Conservation (phyloP, 768 basidiomycete genomes). For the Grammothele lineata region DNA sequence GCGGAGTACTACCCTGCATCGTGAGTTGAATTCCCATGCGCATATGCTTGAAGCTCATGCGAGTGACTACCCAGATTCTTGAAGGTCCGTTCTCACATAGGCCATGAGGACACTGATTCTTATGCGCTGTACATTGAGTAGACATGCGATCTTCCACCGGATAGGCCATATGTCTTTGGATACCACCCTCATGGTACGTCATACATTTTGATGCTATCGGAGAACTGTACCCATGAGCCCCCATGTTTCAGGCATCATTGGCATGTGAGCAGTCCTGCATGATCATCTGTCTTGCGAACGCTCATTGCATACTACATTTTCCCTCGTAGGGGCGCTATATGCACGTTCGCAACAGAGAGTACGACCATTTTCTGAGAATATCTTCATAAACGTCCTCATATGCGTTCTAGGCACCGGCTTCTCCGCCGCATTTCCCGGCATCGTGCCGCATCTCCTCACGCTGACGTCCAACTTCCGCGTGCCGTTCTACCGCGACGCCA, state of each 20-base stretch:
- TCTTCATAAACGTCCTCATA: no score
- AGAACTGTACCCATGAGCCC: no score
- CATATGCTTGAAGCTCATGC: no score
- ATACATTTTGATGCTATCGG: no score
- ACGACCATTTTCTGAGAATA: conserved; percentile 14
- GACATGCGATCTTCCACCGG: conserved; percentile 89
- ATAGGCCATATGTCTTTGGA: conserved; percentile 93
- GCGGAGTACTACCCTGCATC: conserved; percentile 89
- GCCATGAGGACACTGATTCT: background rate
- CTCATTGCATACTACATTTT: background rate
- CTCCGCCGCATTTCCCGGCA: conserved; percentile 84
- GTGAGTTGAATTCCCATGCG: conserved; percentile 48
- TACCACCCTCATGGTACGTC: conserved; percentile 95
- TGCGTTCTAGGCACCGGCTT: conserved; percentile 73
- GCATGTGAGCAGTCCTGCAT: conserved; percentile 64
- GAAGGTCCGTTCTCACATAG: conserved; percentile 33
- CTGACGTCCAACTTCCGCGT: conserved; percentile 85
- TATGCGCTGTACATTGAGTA: conserved; percentile 25
- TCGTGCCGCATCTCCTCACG: conserved; percentile 90
- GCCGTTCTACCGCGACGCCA: conserved; percentile 90
- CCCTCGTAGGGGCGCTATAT: conserved; percentile 74
- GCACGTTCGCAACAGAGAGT: conserved; percentile 97
- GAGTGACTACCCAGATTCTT: conserved; percentile 25
- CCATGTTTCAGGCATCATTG: conserved; percentile 95
- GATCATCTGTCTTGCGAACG: background rate